Base-by-base conservation (phyloP, 805 yeast genomes). In the Candida golubevii region DNA sequence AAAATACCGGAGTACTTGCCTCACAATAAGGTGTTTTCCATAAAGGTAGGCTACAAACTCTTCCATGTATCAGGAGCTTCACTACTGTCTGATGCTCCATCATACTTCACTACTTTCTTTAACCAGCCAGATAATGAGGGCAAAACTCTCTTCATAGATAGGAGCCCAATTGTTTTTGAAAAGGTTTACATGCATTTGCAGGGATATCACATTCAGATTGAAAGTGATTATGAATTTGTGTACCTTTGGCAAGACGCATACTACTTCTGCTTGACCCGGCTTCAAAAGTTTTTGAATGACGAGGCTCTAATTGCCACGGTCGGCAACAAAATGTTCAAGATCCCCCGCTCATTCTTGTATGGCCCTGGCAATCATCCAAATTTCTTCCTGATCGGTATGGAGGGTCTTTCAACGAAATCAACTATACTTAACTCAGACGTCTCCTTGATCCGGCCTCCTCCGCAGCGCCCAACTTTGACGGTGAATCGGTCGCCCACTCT, bases 61-160 rank as follows among this genome's bases (percentile, higher is more conserved):
- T 88, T 82, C 61, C 68, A 72, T n/a, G 54, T 83, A 13, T 82
- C 88, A 56, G 96, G 96, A 1, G 90, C 93, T 0, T 87, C 96
- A 2, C 64, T 89, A 33, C 83, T 88, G 26, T 85, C 85, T 2
- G 97, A 89, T 64, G 83, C 83, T 0, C 97, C 97, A 0, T 86
- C 95, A 5, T 88, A 85, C 60, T 90, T 89, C 68, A 88, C 97
- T 2, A 70, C 75, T 26, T 87, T 71, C 65, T 89, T 89, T 60
- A 53, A 56, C 6, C 56, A 66, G 15, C 62, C 63, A 7, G 68
- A 54, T 3, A 74, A 74, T 46, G 58, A 58, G 8, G 67, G 65
- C 8, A 69, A 67, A 33, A 64, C 74, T 0, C 60, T 87, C 8
- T 80, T 79, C 54, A 79, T 89, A 43, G 97, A 89, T 61, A 68